Percentiles rank a stretch among this genome's conserved stretches.
Conservation (phyloP, 768 basidiomycete genomes). For the Auricularia sp. region DNA sequence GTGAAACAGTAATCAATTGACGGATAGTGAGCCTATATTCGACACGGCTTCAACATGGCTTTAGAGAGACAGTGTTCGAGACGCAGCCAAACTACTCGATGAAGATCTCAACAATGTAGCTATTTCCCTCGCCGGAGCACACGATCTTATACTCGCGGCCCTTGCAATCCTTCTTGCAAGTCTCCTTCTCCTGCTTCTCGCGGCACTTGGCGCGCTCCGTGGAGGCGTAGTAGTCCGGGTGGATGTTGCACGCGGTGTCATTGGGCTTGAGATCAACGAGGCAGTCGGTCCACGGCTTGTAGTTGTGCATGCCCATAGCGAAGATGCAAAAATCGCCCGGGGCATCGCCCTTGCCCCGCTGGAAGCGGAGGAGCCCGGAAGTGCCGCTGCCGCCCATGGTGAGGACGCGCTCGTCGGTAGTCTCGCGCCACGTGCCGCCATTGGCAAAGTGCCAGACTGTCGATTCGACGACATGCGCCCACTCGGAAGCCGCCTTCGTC, state of each 20-base stretch:
- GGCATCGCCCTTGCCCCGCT: slow-evolving; percentile 12
- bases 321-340: slow-evolving; percentile 22
- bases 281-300: slow-evolving; percentile 30
- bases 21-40: too few relatives aligned
- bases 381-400: slow-evolving; percentile 30
- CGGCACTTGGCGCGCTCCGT: neutral
- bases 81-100: neutral
- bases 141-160: neutral
- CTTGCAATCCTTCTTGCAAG: neutral
- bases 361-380: slow-evolving; percentile 27
- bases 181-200: neutral
- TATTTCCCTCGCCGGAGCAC: neutral
- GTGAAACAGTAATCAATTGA: too few relatives aligned
- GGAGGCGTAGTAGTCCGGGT: neutral
- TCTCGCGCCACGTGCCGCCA: slow-evolving; percentile 21
- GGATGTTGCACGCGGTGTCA: neutral
- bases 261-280: neutral
- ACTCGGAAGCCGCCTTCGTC: slow-evolving; percentile 8
- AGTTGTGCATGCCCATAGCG: slow-evolving; percentile 30
- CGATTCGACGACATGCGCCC: slow-evolving; percentile 25
- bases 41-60: too few relatives aligned
- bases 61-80: too few relatives aligned
- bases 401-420: slow-evolving; percentile 16
- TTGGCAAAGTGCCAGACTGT: slow-evolving; percentile 25
- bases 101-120: neutral